Evolutionary conservation across 2,329 filamentous ascomycete species (phyloP).

Genomic region (Pezicula neosporulosa): DNA sequence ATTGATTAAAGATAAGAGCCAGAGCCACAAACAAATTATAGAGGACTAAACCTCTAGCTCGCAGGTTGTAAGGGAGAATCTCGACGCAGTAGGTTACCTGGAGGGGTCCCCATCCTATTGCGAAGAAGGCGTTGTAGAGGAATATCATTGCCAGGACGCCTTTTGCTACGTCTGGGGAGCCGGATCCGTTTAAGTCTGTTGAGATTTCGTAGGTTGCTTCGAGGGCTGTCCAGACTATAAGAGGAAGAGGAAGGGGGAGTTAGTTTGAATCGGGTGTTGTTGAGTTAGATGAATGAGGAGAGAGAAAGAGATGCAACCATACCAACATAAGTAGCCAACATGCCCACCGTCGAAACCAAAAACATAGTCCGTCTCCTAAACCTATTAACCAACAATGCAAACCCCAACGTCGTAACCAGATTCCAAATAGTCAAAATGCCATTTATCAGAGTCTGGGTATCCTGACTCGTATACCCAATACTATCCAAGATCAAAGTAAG

Average conservation of each 20-base stretch:
- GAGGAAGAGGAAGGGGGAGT: neutral
- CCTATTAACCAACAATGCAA: slow-evolving; percentile 16
- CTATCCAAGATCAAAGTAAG: slow-evolving; percentile 17
- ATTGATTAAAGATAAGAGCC: slow-evolving; percentile 34
- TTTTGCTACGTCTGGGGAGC: slow-evolving; percentile 6
- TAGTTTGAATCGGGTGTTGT: too few species aligned
- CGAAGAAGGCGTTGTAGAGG: neutral
- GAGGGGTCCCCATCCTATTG: neutral
- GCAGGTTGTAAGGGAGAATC: neutral
- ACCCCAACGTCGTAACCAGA: slow-evolving; percentile 14
- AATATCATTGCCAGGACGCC: slow-evolving; percentile 15
- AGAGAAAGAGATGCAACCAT: neutral
- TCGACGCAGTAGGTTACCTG: neutral
- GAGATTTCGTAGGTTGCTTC: slow-evolving; percentile 15
- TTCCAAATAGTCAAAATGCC: slow-evolving; percentile 17
- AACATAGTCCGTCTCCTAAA: slow-evolving; percentile 18
- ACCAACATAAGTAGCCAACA: slow-evolving; percentile 16
- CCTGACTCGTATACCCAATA: slow-evolving; percentile 15
- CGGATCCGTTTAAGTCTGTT: slow-evolving; percentile 3
- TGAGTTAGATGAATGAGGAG: too few species aligned
- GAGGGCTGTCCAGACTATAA: slow-evolving; percentile 16
- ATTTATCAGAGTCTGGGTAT: slow-evolving; percentile 17
- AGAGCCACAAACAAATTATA: slow-evolving; percentile 22
- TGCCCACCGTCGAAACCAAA: slow-evolving; percentile 11
- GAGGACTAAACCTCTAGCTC: slow-evolving; percentile 23